These are phyloP conservation scores for Ustilago sp. DNA, from an alignment of 1,284 basidiomycete genomes.

Conservation along the genomic window DNA sequence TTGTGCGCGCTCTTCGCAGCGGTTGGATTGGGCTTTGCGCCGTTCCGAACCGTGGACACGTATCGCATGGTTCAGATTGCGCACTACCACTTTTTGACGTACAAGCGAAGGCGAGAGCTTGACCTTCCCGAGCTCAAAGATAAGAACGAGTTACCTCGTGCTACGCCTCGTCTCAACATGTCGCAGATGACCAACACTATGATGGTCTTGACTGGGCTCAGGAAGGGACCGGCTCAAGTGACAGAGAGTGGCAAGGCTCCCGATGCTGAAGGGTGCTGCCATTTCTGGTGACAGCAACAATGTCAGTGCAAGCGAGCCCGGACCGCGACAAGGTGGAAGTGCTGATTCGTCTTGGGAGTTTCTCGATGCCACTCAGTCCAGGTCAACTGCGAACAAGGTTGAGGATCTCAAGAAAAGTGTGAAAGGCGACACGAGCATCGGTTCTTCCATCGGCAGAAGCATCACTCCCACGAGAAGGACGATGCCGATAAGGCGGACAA, in stretches of 20 bases:
- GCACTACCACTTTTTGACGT: slow-evolving; percentile 65
- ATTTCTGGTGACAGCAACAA: slow-evolving; percentile 4
- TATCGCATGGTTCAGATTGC: slow-evolving; percentile 67
- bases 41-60: slow-evolving; percentile 66
- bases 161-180: slow-evolving; percentile 28
- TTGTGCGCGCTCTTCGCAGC: slow-evolving; percentile 66
- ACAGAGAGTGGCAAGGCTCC: not conserved
- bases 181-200: slow-evolving; percentile 41
- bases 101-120: slow-evolving; percentile 53
- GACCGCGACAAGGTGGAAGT: not conserved
- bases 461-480: not conserved
- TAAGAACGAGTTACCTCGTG: slow-evolving; percentile 63
- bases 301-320: not conserved
- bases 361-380: slow-evolving; percentile 22
- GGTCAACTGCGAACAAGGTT: slow-evolving; percentile 34
- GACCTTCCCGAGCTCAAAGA: slow-evolving; percentile 60
- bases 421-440: slow-evolving; percentile 16
- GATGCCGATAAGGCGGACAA: not conserved
- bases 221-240: not conserved
- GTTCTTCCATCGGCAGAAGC: slow-evolving; percentile 29
- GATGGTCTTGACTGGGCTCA: slow-evolving; percentile 32
- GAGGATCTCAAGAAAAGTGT: slow-evolving; percentile 27
- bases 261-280: slow-evolving; percentile 7
- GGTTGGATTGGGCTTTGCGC: slow-evolving; percentile 66
- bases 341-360: slow-evolving; percentile 20